Evolutionary conservation across 495 filamentous ascomycete species (phyloP), one percentile per base, ranked within the genome.

Genomic region (Penicillium simplicissimum): DNA sequence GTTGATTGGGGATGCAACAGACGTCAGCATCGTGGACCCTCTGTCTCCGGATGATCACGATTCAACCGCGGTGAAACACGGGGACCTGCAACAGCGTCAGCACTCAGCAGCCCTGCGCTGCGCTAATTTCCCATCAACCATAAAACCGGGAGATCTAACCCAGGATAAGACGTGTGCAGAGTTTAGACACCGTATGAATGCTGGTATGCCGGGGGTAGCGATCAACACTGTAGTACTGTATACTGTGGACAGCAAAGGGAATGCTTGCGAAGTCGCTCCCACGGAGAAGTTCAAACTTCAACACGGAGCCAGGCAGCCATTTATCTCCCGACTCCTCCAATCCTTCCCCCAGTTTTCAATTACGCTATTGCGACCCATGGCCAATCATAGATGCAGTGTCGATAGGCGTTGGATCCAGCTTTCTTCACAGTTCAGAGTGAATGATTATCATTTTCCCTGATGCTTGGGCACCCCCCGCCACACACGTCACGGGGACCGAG

Each of bases 1-100:
- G 65, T 77, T 68, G 49, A 69, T 31, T 9, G 73, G 67, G 5
- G 65, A 58, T 19, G 67, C 65, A 42, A 62, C 38, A 42, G 67
- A 66, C 21, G 67, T 36, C 40, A 61, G 45, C 69, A 71, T 71
- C n/a, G 34, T 55, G 55, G 52, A 35, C 1, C 23, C 23, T 25
- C 23, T n/a, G n/a, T n/a, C 23, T 25, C 23, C 23, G 23, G 23
- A 25, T 25, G 17, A 17, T 52, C 31, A 15, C 49, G 23, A 25
- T 4, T 25, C 17, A 17, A 28, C 15, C n/a, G 23, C 28, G 6
- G 36, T 28, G 19, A 19, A 43, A 31, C 21, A 35, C 13, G 2
- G 9, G 13, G 23, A n/a, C 38, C 53, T 55, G 17, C 28, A 15
- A 38, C 1, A 17, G 21, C 28, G 55, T 57, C 55, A 57, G 55